phyloP scores from a whole-genome alignment of 345 rosid species.

The Psidium guajava region DNA sequence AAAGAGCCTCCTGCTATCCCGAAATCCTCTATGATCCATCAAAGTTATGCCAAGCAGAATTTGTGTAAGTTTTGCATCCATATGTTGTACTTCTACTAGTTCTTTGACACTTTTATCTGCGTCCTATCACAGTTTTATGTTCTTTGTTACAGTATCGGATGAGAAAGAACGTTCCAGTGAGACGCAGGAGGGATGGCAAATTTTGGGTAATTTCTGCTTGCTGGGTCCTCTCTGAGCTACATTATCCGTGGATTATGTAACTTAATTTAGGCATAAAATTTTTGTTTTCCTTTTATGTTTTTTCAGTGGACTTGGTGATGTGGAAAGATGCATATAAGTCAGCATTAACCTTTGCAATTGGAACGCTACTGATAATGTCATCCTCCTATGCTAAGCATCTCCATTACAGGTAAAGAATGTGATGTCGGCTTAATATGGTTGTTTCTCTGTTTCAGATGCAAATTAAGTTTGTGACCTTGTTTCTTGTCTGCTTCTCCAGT shows the following conservation, averaged over 20 bases:
- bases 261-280: background rate
- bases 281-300: background rate
- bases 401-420: slow-evolving; percentile 43
- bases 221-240: background rate
- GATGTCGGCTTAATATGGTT: background rate
- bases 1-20: slow-evolving; percentile 38
- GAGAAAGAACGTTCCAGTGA: slow-evolving; percentile 23
- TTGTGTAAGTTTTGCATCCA: slow-evolving; percentile 6
- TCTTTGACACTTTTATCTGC: background rate
- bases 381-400: slow-evolving; percentile 67
- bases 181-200: slow-evolving; percentile 46
- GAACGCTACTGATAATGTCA: slow-evolving; percentile 61
- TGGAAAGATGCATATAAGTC: slow-evolving; percentile 85
- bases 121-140: background rate
- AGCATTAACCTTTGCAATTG: slow-evolving; percentile 67
- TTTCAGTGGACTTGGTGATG: slow-evolving; percentile 86
- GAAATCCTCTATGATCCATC: slow-evolving; percentile 28
- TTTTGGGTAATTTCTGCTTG: slow-evolving; percentile 33
- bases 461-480: background rate
- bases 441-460: background rate
- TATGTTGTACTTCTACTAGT: background rate
- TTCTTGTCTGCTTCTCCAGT: slow-evolving; percentile 26
- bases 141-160: slow-evolving; percentile 16
- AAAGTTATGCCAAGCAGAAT: slow-evolving; percentile 22
- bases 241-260: background rate